Evolutionary conservation across 2,329 filamentous ascomycete species (phyloP).

Genomic region (Talaromyces pinophilus): DNA sequence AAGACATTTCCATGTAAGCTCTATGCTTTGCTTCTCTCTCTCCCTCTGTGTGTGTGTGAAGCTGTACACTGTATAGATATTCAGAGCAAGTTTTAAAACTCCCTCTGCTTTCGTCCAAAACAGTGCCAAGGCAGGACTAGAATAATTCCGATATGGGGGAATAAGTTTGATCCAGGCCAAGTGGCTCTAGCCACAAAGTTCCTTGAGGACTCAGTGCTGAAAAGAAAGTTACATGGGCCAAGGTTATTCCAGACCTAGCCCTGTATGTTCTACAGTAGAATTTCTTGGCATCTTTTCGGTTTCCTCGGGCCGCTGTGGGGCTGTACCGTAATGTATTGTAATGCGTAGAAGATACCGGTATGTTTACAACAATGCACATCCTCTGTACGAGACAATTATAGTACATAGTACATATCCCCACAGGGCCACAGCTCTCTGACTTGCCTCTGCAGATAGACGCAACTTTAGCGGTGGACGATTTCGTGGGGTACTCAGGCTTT

Average conservation of each 20-base stretch:
- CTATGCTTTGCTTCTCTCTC: neutral
- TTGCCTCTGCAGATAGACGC: neutral
- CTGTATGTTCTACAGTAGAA: neutral
- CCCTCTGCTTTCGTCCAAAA: neutral
- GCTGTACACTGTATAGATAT: slow-evolving; percentile 5
- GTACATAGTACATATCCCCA: neutral
- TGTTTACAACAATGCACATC: neutral
- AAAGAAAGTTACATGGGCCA: neutral
- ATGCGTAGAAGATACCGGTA: neutral
- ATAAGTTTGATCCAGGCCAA: neutral
- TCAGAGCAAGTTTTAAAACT: neutral
- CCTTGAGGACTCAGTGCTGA: neutral
- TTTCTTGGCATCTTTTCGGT: neutral
- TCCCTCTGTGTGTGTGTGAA: neutral
- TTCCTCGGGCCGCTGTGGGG: neutral
- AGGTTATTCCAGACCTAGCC: neutral
- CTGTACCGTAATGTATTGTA: neutral
- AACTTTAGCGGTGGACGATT: neutral
- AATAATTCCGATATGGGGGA: neutral
- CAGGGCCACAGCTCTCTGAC: neutral
- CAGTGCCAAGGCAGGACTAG: neutral
- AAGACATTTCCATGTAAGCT: slow-evolving; percentile 1
- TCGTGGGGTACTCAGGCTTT: neutral
- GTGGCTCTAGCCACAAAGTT: neutral
- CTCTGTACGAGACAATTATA: neutral